Evolutionary conservation across 345 rosid genomes (phyloP), one percentile per base, ranked within the genome.

Genomic region (Camelina laxa): DNA sequence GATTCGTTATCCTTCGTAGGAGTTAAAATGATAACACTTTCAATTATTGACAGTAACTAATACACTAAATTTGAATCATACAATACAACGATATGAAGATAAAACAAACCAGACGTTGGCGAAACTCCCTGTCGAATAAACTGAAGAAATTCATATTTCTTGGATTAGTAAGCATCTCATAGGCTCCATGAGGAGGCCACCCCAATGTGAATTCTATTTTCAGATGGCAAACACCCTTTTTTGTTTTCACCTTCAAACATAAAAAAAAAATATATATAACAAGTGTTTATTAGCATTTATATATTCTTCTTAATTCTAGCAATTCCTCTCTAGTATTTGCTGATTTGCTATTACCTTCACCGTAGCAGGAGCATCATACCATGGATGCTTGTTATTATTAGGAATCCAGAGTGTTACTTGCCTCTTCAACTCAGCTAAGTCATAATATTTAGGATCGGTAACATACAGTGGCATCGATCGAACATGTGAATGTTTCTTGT

Each of bases 1-100:
- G 92, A 81, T 75, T 85, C 67, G 38, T 85, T 89, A 70, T 88
- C 94, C 96, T 92, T 63, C 14, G 3, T 12, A 50, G 31, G 7
- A 21, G 21, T 2, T 4, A 48, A 9, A 57, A 60, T 10, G 2
- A 36, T 4, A 1, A 47, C 20, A 59, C 17, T 60, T 12, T 35
- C 35, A 72, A 5, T 4, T 30, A 17, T 16, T 17, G 27, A 21
- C 20, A 8, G 35, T 45, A 24, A 7, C 0, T 27, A 17, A 24
- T 24, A n/a, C 16, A n/a, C 24, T 39, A 1, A 20, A 54, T 22
- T 7, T 5, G 12, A 51, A 24, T 22, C 17, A 39, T 24, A 31
- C 6, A 31, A 5, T 39, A 67, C 22, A 53, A 30, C 7, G 27
- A 67, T 21, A 39, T 36, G 48, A 67, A 35, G 8, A 56, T 6